These are phyloP conservation scores for Fusarium succisae DNA, from an alignment of 2,329 filamentous ascomycete genomes.

Conservation along the genomic window DNA sequence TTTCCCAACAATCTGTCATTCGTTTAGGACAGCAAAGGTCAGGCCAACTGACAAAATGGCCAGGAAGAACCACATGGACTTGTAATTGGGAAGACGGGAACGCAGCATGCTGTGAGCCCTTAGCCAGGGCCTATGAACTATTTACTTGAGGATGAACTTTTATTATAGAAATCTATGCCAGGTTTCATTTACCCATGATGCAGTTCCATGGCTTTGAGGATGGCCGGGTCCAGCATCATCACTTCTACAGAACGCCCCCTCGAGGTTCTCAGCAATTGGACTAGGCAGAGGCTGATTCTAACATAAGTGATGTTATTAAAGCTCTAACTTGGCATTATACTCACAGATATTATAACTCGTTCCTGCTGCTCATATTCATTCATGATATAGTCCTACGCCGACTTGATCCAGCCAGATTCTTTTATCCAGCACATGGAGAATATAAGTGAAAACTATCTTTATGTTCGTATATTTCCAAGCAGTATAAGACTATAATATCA, in stretches of 20 bases:
- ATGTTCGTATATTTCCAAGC: not conserved
- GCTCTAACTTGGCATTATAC: rapidly evolving
- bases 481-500: too few relatives aligned
- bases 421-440: not conserved
- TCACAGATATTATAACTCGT: not conserved
- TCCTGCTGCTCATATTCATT: not conserved
- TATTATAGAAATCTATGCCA: too few relatives aligned
- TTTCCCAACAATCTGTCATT: too few relatives aligned
- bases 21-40: not conserved
- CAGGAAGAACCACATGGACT: not conserved
- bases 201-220: not conserved
- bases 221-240: not conserved
- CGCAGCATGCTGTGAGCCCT: not conserved
- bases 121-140: too few relatives aligned
- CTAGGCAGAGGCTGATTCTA: too few relatives aligned
- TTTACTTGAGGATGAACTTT: rapidly evolving
- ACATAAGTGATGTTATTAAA: rapidly evolving
- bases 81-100: too few relatives aligned
- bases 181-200: not conserved
- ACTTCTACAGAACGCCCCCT: too few relatives aligned
- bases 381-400: not conserved
- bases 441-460: not conserved
- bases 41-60: too few relatives aligned
- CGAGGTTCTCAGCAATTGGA: not conserved
- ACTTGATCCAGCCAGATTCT: not conserved